Evolutionary conservation across 768 basidiomycete species (phyloP), one percentile per base, ranked within the genome.

Genomic region (Neoboletus subvelutipes): DNA sequence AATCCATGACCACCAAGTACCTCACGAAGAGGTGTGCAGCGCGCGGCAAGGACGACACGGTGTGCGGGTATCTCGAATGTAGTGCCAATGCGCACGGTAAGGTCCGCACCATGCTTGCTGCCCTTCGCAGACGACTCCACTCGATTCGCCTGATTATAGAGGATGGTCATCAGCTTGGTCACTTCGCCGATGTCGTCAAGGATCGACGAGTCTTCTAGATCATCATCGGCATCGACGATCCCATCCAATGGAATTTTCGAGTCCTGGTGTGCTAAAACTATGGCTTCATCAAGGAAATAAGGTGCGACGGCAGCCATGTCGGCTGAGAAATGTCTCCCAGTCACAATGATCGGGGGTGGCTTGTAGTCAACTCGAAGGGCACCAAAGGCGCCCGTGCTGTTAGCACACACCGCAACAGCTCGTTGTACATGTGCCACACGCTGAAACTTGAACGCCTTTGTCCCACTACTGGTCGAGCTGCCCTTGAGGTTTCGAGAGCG

Each of bases 311-410:
- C 65, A 5, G 80, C 79, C 49, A 97, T 61, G 67, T 97, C 91
- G 45, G 86, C 80, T 18, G 80, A 75, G 22, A 96, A 74, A 4
- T 69, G 72, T 48, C 79, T 77, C 5, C 92, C 89, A 0, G 68
- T 66, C 7, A 89, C 63, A 0, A 67, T 67, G 47, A 98, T 83
- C 4, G 78, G 73, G 3, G 74, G 74, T 0, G 88, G 84, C 39
- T 73, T 73, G 51, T 84, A 88, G 63, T 95, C 92, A 15, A 87
- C 79, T 17, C 88, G 80, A 34, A 98, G 76, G 2, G 91, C 95
- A 3, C 86, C 94, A 70, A 92, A 95, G 0, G 91, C 90, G 1
- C 96, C 97, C 0, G 90, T 87, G 61, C 83, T 86, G 62, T 91
- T 97, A 13, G 90, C 87, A 51, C 86, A 89, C 6, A 99, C 96